Percentiles rank a stretch among this genome's conserved stretches.
Conservation (phyloP, 441 rosid species). For the Eutrema salsugineum region DNA sequence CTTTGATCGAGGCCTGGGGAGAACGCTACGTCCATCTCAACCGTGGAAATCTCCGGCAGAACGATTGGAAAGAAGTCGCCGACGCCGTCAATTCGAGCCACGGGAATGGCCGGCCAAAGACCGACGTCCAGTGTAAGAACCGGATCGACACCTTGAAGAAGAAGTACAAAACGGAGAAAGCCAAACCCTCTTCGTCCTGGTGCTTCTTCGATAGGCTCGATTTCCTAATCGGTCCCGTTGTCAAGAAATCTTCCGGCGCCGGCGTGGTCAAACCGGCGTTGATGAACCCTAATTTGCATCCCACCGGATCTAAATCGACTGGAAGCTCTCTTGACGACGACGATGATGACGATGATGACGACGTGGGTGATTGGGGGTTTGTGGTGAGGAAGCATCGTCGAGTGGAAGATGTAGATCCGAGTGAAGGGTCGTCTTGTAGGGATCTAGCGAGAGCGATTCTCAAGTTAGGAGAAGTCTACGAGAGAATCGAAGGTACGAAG, state of each 20-base stretch:
- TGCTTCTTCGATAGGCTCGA: constrained; percentile 46
- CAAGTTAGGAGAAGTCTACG: constrained; percentile 68
- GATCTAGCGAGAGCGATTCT: constrained; percentile 70
- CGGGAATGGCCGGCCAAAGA: constrained; percentile 39
- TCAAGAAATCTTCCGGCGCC: constrained; percentile 27
- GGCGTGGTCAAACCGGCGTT: constrained; percentile 24
- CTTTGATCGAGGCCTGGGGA: constrained; percentile 68
- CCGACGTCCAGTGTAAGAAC: constrained; percentile 81
- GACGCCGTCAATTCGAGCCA: constrained; percentile 50
- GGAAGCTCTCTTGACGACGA: constrained; percentile 42
- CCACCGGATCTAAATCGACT: constrained; percentile 19
- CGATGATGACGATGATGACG: constrained; percentile 37
- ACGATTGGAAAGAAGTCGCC: constrained; percentile 75
- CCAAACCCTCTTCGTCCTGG: constrained; percentile 48
- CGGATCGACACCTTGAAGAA: constrained; percentile 82
- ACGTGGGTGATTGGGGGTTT: constrained; percentile 40
- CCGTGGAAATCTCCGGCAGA: constrained; percentile 65
- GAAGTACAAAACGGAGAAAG: constrained; percentile 73
- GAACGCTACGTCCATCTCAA: constrained; percentile 53
- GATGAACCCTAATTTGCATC: constrained; percentile 9
- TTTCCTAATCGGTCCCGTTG: constrained; percentile 41
- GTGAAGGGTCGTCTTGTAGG: constrained; percentile 49
- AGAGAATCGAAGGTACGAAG: constrained; percentile 62
- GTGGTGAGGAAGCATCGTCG: constrained; percentile 42
- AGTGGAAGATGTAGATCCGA: constrained; percentile 46